A percentile compares a stretch with the other conserved stretches of the same genome.
Evolutionary conservation across 495 filamentous ascomycete species (phyloP).

Genomic region (Cercophora samala): DNA sequence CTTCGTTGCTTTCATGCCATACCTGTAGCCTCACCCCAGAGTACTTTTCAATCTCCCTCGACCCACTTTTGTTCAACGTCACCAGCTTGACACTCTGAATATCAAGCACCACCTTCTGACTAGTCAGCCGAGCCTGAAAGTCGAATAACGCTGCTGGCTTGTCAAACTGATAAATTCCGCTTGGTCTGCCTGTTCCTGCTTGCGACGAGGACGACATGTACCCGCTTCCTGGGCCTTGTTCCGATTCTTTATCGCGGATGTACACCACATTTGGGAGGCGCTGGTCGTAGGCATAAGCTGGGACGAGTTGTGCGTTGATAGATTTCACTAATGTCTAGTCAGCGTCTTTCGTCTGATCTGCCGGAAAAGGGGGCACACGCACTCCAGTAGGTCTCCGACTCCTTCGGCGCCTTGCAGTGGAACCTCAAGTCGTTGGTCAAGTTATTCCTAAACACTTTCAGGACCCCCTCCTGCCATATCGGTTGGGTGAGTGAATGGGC

Average conservation of each 20-base stretch:
- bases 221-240: constrained; percentile 18
- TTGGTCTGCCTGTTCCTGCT: constrained; percentile 21
- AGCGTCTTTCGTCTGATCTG: background rate
- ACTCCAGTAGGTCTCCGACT: constrained; percentile 39
- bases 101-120: constrained; percentile 35
- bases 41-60: constrained; percentile 27
- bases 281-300: constrained; percentile 36
- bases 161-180: constrained; percentile 34
- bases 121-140: constrained; percentile 36
- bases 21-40: constrained; percentile 35
- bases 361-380: constrained; percentile 1
- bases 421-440: constrained; percentile 32
- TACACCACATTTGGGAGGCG: constrained; percentile 32
- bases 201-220: constrained; percentile 20
- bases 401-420: constrained; percentile 29
- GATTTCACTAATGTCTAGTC: constrained; percentile 29
- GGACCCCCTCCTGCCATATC: constrained; percentile 27
- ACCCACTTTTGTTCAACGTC: constrained; percentile 22
- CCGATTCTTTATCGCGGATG: constrained; percentile 33
- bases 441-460: constrained; percentile 36
- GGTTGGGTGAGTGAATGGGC: constrained; percentile 26
- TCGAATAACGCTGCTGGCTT: constrained; percentile 28
- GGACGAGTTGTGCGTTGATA: constrained; percentile 35
- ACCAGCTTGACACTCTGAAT: constrained; percentile 34
- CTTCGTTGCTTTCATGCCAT: constrained; percentile 31